Conservation (phyloP, 1,139 yeast species). For the Geotrichum aggregatum region DNA sequence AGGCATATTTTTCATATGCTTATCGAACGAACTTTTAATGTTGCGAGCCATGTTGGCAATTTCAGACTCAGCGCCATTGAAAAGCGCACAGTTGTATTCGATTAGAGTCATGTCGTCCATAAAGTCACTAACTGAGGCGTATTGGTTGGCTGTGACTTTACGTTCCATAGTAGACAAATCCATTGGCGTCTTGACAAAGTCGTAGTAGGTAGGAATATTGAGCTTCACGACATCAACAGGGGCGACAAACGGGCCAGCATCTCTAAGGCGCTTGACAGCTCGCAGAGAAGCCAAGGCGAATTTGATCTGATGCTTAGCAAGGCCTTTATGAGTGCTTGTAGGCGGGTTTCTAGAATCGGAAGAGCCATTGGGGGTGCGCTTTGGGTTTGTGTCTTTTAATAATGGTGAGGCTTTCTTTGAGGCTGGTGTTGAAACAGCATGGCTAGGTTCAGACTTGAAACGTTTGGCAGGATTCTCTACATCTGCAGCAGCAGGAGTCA, state of each 20-base stretch:
- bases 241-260: conserved; percentile 80
- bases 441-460: background rate
- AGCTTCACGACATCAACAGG: conserved; percentile 89
- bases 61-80: conserved; percentile 79
- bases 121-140: conserved; percentile 63
- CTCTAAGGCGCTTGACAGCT: conserved; percentile 84
- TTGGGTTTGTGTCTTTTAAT: background rate
- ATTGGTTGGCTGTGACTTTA: conserved; percentile 65
- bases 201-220: conserved; percentile 86
- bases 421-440: background rate
- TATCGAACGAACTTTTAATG: conserved; percentile 86
- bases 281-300: conserved; percentile 45
- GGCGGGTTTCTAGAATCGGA: conserved; percentile 23
- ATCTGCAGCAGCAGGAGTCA: background rate
- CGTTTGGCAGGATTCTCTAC: conserved; percentile 7
- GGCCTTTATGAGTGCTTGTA: conserved; percentile 43
- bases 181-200: conserved; percentile 84
- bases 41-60: conserved; percentile 89
- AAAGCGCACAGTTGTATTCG: conserved; percentile 74
- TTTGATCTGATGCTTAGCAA: conserved; percentile 82
- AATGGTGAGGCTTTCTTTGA: background rate
- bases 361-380: background rate
- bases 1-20: conserved; percentile 91
- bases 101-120: conserved; percentile 79
- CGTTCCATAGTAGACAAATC: conserved; percentile 87